phyloP scores from a whole-genome alignment of 2,329 filamentous ascomycete genomes.

The Exophiala aquamarina region DNA sequence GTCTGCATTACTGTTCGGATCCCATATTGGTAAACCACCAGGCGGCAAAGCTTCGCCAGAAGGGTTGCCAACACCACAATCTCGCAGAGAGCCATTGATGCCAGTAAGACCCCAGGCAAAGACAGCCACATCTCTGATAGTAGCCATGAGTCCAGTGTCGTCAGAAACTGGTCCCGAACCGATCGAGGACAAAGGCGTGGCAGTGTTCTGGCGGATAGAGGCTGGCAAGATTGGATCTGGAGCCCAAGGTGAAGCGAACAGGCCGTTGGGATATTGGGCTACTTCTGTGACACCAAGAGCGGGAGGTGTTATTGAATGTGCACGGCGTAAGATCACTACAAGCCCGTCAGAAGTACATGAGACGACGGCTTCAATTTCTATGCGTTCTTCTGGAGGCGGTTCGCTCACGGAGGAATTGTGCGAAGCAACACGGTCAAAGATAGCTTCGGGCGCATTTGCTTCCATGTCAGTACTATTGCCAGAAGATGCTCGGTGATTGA shows the following conservation, averaged over 20 bases:
- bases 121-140: slow-evolving; percentile 81
- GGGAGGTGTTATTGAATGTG: slow-evolving; percentile 67
- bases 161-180: slow-evolving; percentile 37
- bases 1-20: slow-evolving; percentile 36
- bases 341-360: slow-evolving; percentile 87
- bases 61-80: slow-evolving; percentile 63
- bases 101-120: slow-evolving; percentile 81
- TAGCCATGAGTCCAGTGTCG: slow-evolving; percentile 65
- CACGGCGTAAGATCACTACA: slow-evolving; percentile 75
- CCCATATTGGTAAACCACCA: slow-evolving; percentile 62
- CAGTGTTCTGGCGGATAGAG: slow-evolving; percentile 6
- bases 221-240: slow-evolving; percentile 58
- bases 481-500: slow-evolving; percentile 32
- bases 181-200: slow-evolving; percentile 36
- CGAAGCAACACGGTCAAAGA: slow-evolving; percentile 42
- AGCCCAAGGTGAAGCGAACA: slow-evolving; percentile 81
- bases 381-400: slow-evolving; percentile 34
- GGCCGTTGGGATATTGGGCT: slow-evolving; percentile 54
- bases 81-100: slow-evolving; percentile 73
- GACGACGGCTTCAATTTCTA: slow-evolving; percentile 85
- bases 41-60: slow-evolving; percentile 63
- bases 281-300: slow-evolving; percentile 50
- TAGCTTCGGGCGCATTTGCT: slow-evolving; percentile 39
- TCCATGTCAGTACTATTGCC: slow-evolving; percentile 44
- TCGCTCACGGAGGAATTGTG: slow-evolving; percentile 24